Evolutionary conservation across 495 filamentous ascomycete species (phyloP).

Genomic region (Cercophora samala): DNA sequence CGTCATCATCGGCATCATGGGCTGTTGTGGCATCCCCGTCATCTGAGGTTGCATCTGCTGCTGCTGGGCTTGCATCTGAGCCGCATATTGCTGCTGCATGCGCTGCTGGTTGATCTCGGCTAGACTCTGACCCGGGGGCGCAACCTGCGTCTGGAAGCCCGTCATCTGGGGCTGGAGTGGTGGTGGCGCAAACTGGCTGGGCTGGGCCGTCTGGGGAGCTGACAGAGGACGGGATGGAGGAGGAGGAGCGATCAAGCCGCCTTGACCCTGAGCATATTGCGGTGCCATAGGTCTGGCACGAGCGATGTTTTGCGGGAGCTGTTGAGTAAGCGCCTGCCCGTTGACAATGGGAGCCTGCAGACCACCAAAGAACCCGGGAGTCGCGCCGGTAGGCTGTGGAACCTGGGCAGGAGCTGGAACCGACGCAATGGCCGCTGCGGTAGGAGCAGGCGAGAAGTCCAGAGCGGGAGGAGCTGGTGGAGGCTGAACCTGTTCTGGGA

Average conservation of each 20-base stretch:
- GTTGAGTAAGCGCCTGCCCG: constrained; percentile 38
- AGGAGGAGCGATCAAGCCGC: constrained; percentile 68
- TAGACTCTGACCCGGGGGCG: constrained; percentile 71
- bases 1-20: constrained; percentile 32
- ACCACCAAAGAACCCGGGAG: constrained; percentile 49
- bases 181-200: constrained; percentile 67
- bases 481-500: constrained; percentile 65
- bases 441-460: constrained; percentile 33
- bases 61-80: constrained; percentile 32
- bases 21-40: constrained; percentile 30
- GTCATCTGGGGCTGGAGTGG: constrained; percentile 84
- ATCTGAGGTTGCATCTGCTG: constrained; percentile 26
- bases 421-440: constrained; percentile 37
- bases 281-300: constrained; percentile 74
- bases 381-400: constrained; percentile 51
- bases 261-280: constrained; percentile 55
- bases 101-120: constrained; percentile 67
- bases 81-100: constrained; percentile 53
- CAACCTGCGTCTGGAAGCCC: constrained; percentile 60
- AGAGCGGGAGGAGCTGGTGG: constrained; percentile 38
- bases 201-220: constrained; percentile 80
- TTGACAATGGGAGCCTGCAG: constrained; percentile 38
- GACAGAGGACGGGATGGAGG: constrained; percentile 82
- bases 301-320: constrained; percentile 41
- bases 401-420: constrained; percentile 44